A percentile compares a stretch with the other conserved stretches of the same genome.
Evolutionary conservation across 495 filamentous ascomycete species (phyloP).

Genomic region (Tuber melanosporum): DNA sequence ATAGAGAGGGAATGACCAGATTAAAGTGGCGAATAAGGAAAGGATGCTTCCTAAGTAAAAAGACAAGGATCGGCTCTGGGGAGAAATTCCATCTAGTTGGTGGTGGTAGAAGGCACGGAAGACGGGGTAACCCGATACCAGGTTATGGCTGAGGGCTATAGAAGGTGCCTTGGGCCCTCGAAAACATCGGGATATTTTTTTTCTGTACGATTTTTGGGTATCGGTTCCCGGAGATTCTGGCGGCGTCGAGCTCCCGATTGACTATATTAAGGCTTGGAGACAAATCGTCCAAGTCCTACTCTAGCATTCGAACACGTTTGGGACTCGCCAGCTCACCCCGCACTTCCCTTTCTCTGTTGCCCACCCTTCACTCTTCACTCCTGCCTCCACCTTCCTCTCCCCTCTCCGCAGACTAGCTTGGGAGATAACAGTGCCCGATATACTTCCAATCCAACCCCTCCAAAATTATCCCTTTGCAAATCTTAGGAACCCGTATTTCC

Average conservation of each 20-base stretch:
- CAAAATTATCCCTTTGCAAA: background rate
- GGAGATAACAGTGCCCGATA: background rate
- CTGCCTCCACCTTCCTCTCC: background rate
- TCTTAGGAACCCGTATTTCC: background rate
- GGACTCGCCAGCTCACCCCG: background rate
- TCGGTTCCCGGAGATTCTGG: background rate
- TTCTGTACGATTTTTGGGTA: background rate
- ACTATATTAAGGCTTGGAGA: background rate
- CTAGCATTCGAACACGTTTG: conserved; percentile 1
- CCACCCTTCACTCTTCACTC: background rate
- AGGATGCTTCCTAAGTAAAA: conserved; percentile 9
- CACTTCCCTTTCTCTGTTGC: background rate
- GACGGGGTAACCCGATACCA: conserved; percentile 16
- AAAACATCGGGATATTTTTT: conserved; percentile 8
- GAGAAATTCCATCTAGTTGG: conserved; percentile 35
- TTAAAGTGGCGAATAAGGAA: conserved; percentile 39
- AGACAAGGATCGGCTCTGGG: conserved; percentile 20
- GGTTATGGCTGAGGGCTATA: conserved; percentile 7
- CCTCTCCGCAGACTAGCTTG: background rate
- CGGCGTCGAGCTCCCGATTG: background rate
- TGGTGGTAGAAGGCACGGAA: background rate
- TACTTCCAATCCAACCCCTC: background rate
- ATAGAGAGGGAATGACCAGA: conserved; percentile 31
- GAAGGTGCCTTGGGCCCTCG: conserved; percentile 9
- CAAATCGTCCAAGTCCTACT: background rate